Evolutionary conservation across 2,329 filamentous ascomycete species (phyloP), one percentile per base, ranked within the genome.

Genomic region (Davidsoniella neocaledoniae): DNA sequence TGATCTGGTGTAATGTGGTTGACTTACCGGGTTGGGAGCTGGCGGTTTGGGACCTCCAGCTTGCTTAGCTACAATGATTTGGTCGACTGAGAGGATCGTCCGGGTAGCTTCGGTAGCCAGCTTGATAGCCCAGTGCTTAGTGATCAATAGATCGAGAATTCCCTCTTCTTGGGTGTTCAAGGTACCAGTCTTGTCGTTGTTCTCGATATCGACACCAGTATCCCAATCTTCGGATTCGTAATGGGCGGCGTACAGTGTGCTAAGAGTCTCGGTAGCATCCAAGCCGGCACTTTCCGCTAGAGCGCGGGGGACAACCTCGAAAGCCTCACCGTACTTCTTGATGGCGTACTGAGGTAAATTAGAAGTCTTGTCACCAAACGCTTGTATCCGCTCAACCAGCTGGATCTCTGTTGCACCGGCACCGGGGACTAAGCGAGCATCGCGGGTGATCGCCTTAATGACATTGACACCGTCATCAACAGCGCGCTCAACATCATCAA

Each of bases 381-480:
- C 81, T 60, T 86, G 84, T 72, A 98, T 84, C 61, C 87, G 80
- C 71, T 94, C 87, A 48, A 94, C 82, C 53, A 98, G 77, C 68
- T 95, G 86, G 64, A 93, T 81, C 67, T 98, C 91, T 55, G 90
- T 86, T 44, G 91, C 90, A 59, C 91, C 93, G 26, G 91, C 91
- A 56, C 91, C 91, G 37, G 91, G 87, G 0, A 98, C 88, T 52
- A 98, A 74, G 55, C 88, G 77, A 5, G 90, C 72, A 63, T 98
- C 93, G 63, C 85, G 85, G 54, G 91, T 96, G 64, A 98, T 93
- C 56, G 91, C 91, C 72, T 98, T 98, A 65, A 98, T 84, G 48
- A 94, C 93, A 62, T 96, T 98, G 64, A 98, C 91, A 56, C 91
- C 91, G 58, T 98, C 91, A 59, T 98, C 91, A 51, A 98, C 88